phyloP scores from a whole-genome alignment of 2,329 filamentous ascomycete species.

The Fusarium drepaniforme region DNA sequence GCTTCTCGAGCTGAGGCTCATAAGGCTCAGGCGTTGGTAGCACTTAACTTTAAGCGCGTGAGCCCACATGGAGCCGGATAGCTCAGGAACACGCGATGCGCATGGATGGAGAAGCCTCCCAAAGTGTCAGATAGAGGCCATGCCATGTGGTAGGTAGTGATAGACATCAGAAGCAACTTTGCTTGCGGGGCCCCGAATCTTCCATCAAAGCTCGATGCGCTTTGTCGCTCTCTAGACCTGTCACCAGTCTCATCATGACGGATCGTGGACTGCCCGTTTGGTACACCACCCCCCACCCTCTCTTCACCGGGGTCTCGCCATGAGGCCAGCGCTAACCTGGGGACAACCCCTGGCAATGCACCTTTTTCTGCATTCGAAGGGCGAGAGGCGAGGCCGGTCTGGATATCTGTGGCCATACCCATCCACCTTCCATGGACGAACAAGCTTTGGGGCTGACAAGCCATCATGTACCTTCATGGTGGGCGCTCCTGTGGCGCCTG shows the following conservation, averaged over 20 bases:
- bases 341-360: slow-evolving; percentile 6
- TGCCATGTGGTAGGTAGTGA: background rate
- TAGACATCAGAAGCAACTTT: slow-evolving; percentile 1
- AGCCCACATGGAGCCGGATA: slow-evolving; percentile 1
- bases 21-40: background rate
- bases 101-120: background rate
- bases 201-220: background rate
- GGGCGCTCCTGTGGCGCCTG: background rate
- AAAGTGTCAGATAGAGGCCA: background rate
- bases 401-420: background rate
- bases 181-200: background rate
- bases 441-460: background rate
- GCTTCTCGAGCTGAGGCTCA: background rate
- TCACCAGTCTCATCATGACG: background rate
- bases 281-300: slow-evolving; percentile 25
- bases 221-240: background rate
- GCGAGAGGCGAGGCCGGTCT: slow-evolving; percentile 2
- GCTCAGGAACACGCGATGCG: background rate
- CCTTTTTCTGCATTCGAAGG: slow-evolving; percentile 21
- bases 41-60: background rate
- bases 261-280: slow-evolving; percentile 6
- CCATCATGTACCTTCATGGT: background rate
- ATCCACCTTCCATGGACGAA: background rate
- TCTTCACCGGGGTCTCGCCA: slow-evolving; percentile 15
- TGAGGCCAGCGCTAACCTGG: slow-evolving; percentile 22